Percentiles rank a stretch among this genome's conserved stretches.
phyloP scores from a whole-genome alignment of 768 basidiomycete genomes.

The Fistulinella prunicolor region DNA sequence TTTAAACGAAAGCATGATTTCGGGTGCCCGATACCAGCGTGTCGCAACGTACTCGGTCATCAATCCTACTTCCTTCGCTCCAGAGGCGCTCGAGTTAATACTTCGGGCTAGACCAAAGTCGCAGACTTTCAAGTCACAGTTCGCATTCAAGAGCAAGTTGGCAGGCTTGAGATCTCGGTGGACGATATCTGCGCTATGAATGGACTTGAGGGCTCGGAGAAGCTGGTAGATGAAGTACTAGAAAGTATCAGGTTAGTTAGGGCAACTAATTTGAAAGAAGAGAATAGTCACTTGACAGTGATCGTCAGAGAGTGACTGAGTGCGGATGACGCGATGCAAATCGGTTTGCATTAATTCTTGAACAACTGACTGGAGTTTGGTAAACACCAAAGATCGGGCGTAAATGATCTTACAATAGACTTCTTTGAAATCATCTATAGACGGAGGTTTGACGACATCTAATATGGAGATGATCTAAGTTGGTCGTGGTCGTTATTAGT shows the following conservation, averaged over 20 bases:
- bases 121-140: constrained; percentile 86
- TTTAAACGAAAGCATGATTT: constrained; percentile 94
- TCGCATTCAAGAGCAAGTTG: constrained; percentile 84
- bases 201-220: constrained; percentile 82
- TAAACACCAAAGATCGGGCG: background rate
- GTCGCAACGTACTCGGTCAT: constrained; percentile 91
- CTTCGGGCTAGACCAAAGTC: constrained; percentile 84
- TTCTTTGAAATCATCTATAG: constrained; percentile 76
- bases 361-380: constrained; percentile 47
- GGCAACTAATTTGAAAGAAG: background rate
- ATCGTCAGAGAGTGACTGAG: constrained; percentile 87
- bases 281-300: constrained; percentile 63
- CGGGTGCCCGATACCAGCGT: constrained; percentile 90
- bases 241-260: constrained; percentile 10
- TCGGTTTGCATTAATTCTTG: constrained; percentile 92
- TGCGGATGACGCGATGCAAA: constrained; percentile 87
- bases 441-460: constrained; percentile 82
- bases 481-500: constrained; percentile 4
- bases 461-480: constrained; percentile 85
- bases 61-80: constrained; percentile 60
- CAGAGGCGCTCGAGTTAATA: constrained; percentile 49
- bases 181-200: constrained; percentile 82
- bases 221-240: constrained; percentile 85
- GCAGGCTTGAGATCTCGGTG: constrained; percentile 83
- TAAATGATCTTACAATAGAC: constrained; percentile 62